These are phyloP conservation scores for Suhomyces coccinellae DNA, from an alignment of 1,139 yeast genomes.

Conservation along the genomic window DNA sequence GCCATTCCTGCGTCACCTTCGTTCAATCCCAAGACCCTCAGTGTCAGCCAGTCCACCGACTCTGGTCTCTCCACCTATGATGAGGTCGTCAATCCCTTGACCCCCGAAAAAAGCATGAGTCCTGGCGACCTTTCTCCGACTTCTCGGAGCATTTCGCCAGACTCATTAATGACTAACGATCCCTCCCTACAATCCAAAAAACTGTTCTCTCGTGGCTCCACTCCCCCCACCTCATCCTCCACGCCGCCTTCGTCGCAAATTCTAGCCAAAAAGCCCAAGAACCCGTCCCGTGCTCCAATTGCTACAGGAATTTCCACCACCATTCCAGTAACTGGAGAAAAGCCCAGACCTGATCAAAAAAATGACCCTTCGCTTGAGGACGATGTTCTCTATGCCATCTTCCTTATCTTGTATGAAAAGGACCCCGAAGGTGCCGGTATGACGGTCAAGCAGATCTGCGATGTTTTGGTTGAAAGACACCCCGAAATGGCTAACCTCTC, in stretches of 20 bases:
- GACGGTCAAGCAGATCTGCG: conserved; percentile 85
- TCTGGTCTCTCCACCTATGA: conserved; percentile 5
- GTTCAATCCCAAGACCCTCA: conserved; percentile 44
- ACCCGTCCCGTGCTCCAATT: conserved; percentile 45
- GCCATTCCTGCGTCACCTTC: conserved; percentile 47
- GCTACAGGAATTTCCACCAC: conserved; percentile 76
- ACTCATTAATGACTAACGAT: conserved; percentile 39
- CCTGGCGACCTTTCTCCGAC: conserved; percentile 39
- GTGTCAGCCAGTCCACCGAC: conserved; percentile 13
- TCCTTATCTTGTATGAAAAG: conserved; percentile 64
- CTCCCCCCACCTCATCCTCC: conserved; percentile 21
- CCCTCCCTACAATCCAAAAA: conserved; percentile 16
- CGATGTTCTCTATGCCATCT: conserved; percentile 72
- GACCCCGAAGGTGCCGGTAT: conserved; percentile 72
- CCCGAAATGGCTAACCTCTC: conserved; percentile 81
- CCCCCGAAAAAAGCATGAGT: conserved; percentile 27
- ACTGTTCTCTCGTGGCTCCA: conserved; percentile 16
- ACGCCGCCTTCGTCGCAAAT: conserved; percentile 14
- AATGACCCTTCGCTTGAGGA: conserved; percentile 66
- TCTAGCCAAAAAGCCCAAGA: conserved; percentile 36
- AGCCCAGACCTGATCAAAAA: conserved; percentile 68
- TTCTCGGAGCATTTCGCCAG: conserved; percentile 47
- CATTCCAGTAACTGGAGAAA: conserved; percentile 78
- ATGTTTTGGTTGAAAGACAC: conserved; percentile 65
- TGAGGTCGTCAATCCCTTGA: conserved; percentile 15